Base-by-base conservation (phyloP, 176 grass and related monocot species). In the Bromus sterilis region DNA sequence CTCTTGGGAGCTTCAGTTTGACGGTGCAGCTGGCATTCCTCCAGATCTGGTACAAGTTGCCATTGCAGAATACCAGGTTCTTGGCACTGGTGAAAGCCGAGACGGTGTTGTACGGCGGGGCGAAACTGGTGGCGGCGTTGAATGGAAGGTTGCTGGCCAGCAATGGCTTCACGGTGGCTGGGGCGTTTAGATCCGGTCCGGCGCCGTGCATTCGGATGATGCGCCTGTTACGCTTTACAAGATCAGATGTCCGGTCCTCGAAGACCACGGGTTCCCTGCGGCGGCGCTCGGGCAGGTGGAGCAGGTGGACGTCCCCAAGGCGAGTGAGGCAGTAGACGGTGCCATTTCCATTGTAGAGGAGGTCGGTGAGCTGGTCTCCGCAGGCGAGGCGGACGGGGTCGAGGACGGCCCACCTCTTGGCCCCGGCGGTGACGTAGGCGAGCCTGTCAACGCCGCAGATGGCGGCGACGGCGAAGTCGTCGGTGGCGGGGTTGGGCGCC, bases 311-410 rank as follows among this genome's bases (percentile, higher is more conserved):
- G 81, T 88, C 86, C 15, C 81, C 81, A 6, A 77, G 80, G 58
- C 77, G 83, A 15, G 86, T 80, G 81, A 88, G 86, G 86, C 86
- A 88, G 59, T 80, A 88, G 36, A 88, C 81, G 36, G 79, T 84
- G 84, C 86, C 81, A 75, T 80, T 88, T 24, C 84, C 86, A 24
- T 78, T 18, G 68, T 84, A 88, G 23, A 88, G 81, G 68, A 88
- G 81, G 68, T 88, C 86, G 37, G 76, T 49, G 76, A 84, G 86
- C 59, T 88, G 86, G 40, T 88, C 86, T 0, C 81, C 86, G 37
- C 12, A 9, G 48, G 40, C 15, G 23, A 88, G 58, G 86, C 86
- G 46, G 86, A 84, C 86, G 68, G 84, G 80, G 37, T 88, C 81
- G 81, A 75, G 80, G 68, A 88, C 80, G 60, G 87, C 81, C 39